Percentiles rank a stretch among this genome's conserved stretches.
phyloP scores from a whole-genome alignment of 495 filamentous ascomycete genomes.

The Hypoxylon lenormandii region DNA sequence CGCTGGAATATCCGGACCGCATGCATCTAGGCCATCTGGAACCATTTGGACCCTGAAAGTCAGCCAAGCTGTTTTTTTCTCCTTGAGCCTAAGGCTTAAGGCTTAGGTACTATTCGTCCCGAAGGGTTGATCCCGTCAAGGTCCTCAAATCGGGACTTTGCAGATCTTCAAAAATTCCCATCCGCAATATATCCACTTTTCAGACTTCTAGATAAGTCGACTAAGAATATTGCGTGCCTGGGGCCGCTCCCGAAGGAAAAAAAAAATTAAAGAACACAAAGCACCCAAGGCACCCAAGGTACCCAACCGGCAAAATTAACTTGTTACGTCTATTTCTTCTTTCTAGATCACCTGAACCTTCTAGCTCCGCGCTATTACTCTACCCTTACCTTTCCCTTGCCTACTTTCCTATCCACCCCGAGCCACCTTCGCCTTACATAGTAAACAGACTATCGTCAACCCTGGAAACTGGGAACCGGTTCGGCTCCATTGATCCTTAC shows the following conservation, averaged over 20 bases:
- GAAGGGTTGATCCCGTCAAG: slow-evolving; percentile 39
- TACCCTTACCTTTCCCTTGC: slow-evolving; percentile 29
- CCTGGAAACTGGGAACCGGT: slow-evolving; percentile 15
- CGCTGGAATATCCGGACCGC: neutral
- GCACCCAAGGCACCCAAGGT: neutral
- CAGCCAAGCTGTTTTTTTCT: neutral
- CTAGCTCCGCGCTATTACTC: slow-evolving; percentile 27
- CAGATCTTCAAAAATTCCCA: slow-evolving; percentile 38
- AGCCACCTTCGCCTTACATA: slow-evolving; percentile 17
- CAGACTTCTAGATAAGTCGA: slow-evolving; percentile 38
- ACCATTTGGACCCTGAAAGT: slow-evolving; percentile 8
- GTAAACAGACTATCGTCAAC: slow-evolving; percentile 34
- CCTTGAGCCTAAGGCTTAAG: slow-evolving; percentile 4
- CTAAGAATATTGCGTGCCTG: slow-evolving; percentile 45
- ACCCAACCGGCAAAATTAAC: slow-evolving; percentile 45
- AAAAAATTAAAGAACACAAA: neutral
- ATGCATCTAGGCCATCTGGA: neutral
- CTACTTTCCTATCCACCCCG: slow-evolving; percentile 35
- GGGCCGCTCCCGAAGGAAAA: slow-evolving; percentile 9
- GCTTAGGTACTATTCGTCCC: slow-evolving; percentile 17
- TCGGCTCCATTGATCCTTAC: slow-evolving; percentile 14
- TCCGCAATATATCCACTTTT: slow-evolving; percentile 44
- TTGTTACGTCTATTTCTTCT: slow-evolving; percentile 13
- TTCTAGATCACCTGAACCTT: slow-evolving; percentile 38
- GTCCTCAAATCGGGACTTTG: slow-evolving; percentile 44